Evolutionary conservation across 2,329 filamentous ascomycete species (phyloP), one percentile per base, ranked within the genome.

Genomic region (Fusarium subglutinans): DNA sequence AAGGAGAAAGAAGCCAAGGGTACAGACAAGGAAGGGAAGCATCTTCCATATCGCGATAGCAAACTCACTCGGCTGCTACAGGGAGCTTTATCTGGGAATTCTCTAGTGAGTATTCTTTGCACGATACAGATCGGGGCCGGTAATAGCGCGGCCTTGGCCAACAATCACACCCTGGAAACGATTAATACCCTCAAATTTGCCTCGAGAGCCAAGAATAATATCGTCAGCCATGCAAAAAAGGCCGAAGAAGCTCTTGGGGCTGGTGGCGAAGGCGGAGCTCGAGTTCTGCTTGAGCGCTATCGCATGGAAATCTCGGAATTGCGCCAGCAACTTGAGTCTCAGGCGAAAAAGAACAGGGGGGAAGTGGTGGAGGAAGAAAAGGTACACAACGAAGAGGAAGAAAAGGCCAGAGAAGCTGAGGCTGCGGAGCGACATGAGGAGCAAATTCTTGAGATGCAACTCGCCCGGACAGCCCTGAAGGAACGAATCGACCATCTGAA

Each of bases 401-500:
- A 96, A 78, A 89, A 91, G 75, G 91, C 87, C 45, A 87, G 91
- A 24, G 92, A 96, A 81, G 90, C 92, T 76, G 94, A 98, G 82
- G 93, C 93, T 13, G 92, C 95, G 75, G 90, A 94, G 75, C 91
- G 95, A 44, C 96, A 98, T 76, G 95, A 98, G 80, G 96, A 98
- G 84, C 96, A 99, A 82, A 96, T 99, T 89, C 87, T 99, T 62
- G 96, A 99, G 83, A 98, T 99, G 94, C 96, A 99, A 81, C 89
- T 99, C 53, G 96, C 96, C 38, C 91, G 96, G 47, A 99, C 96
- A 2, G 96, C 96, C 2, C 85, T 99, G 62, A 99, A 98, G 82
- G 96, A 99, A 85, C 92, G 96, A 37, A 99, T 99, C 77, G 95
- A 98, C 81, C 96, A 99, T 82, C 87, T 99, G 53, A 99, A 98